Evolutionary conservation across 2,329 filamentous ascomycete genomes (phyloP).

Genomic region (Alternaria brassicicola): DNA sequence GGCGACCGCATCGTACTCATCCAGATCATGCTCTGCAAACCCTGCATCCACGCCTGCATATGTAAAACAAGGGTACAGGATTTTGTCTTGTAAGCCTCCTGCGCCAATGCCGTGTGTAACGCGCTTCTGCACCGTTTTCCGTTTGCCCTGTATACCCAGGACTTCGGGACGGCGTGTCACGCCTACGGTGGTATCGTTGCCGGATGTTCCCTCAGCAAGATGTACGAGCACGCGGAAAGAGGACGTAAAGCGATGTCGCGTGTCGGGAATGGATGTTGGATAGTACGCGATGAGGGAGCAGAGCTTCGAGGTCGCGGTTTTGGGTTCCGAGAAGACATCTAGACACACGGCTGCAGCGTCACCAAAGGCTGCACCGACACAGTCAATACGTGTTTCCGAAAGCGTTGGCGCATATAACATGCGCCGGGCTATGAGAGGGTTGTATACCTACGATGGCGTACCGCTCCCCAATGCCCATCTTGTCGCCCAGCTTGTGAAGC

Average conservation of each 20-base stretch:
- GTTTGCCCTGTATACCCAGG: conserved; percentile 60
- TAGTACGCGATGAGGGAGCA: conserved; percentile 69
- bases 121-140: conserved; percentile 55
- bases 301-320: conserved; percentile 57
- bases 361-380: conserved; percentile 59
- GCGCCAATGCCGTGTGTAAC: conserved; percentile 59
- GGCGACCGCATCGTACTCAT: conserved; percentile 69
- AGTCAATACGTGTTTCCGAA: conserved; percentile 10
- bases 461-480: conserved; percentile 63
- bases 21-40: conserved; percentile 73
- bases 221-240: conserved; percentile 62
- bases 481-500: conserved; percentile 59
- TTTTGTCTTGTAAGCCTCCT: conserved; percentile 51
- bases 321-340: conserved; percentile 63
- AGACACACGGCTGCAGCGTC: conserved; percentile 66
- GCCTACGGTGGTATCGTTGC: conserved; percentile 53
- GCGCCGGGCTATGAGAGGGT: conserved; percentile 20
- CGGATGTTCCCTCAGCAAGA: conserved; percentile 53
- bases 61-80: conserved; percentile 57
- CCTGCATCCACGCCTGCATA: conserved; percentile 65
- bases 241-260: conserved; percentile 52
- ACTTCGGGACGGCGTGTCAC: conserved; percentile 58
- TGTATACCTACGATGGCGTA: conserved; percentile 66
- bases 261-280: conserved; percentile 62
- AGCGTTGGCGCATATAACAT: not conserved